Conservation (phyloP, 257 asterid species). For the Jasminum sambac region DNA sequence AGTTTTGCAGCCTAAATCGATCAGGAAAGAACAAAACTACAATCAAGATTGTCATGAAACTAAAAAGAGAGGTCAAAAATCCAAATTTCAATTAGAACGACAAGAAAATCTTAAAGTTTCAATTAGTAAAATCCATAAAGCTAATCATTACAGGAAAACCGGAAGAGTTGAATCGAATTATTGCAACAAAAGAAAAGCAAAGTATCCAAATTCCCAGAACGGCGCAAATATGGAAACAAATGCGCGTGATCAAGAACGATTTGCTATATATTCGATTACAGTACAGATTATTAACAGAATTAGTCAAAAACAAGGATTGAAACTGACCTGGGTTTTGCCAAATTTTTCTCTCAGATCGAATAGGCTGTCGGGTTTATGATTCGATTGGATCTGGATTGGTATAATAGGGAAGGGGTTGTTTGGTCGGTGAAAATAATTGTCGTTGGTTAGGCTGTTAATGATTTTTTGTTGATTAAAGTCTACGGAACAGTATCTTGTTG, state of each 20-base stretch:
- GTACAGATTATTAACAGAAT: background rate
- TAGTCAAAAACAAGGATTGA: slow-evolving; percentile 17
- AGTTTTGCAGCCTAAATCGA: slow-evolving; percentile 13
- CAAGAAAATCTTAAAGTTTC: slow-evolving; percentile 20
- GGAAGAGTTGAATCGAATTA: too few relatives aligned
- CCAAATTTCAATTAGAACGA: too few relatives aligned
- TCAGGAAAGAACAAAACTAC: slow-evolving; percentile 13
- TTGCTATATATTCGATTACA: too few relatives aligned
- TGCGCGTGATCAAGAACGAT: background rate
- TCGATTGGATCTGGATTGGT: slow-evolving; percentile 35
- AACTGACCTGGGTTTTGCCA: slow-evolving; percentile 23
- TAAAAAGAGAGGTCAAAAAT: background rate
- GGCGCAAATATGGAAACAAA: background rate
- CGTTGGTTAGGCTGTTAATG: slow-evolving; percentile 38
- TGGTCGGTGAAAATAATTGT: slow-evolving; percentile 26
- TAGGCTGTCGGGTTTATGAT: background rate
- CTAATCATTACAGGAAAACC: background rate
- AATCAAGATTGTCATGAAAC: slow-evolving; percentile 24
- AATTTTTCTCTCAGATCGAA: background rate
- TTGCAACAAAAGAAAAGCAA: too few relatives aligned
- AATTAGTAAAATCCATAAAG: slow-evolving; percentile 20
- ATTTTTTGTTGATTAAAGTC: slow-evolving; percentile 23
- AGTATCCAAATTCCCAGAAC: too few relatives aligned
- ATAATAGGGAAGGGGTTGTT: slow-evolving; percentile 3
- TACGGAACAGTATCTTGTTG: slow-evolving; percentile 15